Base-by-base conservation (phyloP, 108 stramenopile genomes). In the Discostella pseudostelligera region DNA sequence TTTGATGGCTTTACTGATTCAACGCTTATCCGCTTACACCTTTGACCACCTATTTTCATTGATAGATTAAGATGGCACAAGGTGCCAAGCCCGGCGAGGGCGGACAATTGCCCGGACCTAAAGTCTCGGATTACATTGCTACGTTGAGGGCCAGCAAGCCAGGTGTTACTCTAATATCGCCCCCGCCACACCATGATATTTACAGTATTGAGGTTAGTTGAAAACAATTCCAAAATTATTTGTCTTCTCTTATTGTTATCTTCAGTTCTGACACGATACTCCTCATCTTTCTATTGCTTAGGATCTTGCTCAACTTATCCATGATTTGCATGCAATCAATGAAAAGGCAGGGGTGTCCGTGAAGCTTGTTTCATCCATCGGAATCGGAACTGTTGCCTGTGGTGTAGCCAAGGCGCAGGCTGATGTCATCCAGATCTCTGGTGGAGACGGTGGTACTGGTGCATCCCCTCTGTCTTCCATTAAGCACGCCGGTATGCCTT, bases 1-100 rank as follows among this genome's bases (percentile, higher is more conserved):
- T n/a, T n/a, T n/a, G n/a, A n/a, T n/a, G n/a, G n/a, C n/a, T n/a
- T n/a, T n/a, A n/a, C n/a, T n/a, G n/a, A n/a, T n/a, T n/a, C n/a
- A n/a, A n/a, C n/a, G n/a, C n/a, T n/a, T n/a, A n/a, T n/a, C n/a
- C n/a, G n/a, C n/a, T n/a, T n/a, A n/a, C n/a, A n/a, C n/a, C n/a
- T n/a, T n/a, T n/a, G n/a, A n/a, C n/a, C n/a, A n/a, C n/a, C n/a
- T n/a, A n/a, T n/a, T n/a, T n/a, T n/a, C n/a, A n/a, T n/a, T n/a
- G n/a, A n/a, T n/a, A n/a, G n/a, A n/a, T n/a, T n/a, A n/a, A 97
- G 80, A 95, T 97, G 86, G 96, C 96, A 12, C 96, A 97, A 75
- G 96, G 96, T 40, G 93, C 94, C 57, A 97, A 97, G 84, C 96
- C 96, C 37, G 96, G 96, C 22, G 96, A 97, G 76, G 96, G 96